A percentile compares a stretch with the other conserved stretches of the same genome.
Conservation (phyloP, 148 eudicot species). For the Bassia scoparia region DNA sequence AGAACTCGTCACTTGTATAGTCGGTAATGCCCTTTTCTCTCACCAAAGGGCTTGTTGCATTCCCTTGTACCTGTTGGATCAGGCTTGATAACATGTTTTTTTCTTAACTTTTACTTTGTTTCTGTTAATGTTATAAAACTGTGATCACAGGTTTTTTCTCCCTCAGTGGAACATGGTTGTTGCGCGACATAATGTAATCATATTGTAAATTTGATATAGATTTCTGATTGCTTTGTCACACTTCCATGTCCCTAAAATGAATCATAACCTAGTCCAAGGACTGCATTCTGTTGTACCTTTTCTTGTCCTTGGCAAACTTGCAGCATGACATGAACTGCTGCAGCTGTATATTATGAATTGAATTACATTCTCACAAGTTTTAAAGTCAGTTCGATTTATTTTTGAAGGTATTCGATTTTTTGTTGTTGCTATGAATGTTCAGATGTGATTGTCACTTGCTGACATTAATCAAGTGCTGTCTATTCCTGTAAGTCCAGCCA, state of each 20-base stretch:
- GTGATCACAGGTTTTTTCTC: conserved; percentile 32
- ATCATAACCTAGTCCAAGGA: conserved; percentile 1
- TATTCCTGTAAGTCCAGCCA: neutral
- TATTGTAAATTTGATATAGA: conserved; percentile 54
- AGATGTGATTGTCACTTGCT: neutral
- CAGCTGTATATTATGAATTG: neutral
- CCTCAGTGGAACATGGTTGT: conserved; percentile 28
- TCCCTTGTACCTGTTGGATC: conserved; percentile 26
- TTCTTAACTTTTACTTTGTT: conserved; percentile 21
- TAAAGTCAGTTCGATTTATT: neutral
- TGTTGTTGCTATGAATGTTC: too few species aligned
- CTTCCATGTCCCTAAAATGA: conserved; percentile 27
- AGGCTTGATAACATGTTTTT: conserved; percentile 36
- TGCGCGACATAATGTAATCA: conserved; percentile 55
- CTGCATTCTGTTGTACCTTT: neutral
- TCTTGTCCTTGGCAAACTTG: neutral
- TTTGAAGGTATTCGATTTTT: neutral
- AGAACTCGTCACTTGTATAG: conserved; percentile 32
- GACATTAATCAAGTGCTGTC: neutral
- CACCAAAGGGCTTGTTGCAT: conserved; percentile 30
- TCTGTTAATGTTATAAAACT: conserved; percentile 33
- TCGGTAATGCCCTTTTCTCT: conserved; percentile 40
- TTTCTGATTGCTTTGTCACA: conserved; percentile 34
- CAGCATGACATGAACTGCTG: neutral
- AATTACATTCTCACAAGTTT: neutral